phyloP scores from a whole-genome alignment of 805 yeast species.

The Teunomyces tritomae region DNA sequence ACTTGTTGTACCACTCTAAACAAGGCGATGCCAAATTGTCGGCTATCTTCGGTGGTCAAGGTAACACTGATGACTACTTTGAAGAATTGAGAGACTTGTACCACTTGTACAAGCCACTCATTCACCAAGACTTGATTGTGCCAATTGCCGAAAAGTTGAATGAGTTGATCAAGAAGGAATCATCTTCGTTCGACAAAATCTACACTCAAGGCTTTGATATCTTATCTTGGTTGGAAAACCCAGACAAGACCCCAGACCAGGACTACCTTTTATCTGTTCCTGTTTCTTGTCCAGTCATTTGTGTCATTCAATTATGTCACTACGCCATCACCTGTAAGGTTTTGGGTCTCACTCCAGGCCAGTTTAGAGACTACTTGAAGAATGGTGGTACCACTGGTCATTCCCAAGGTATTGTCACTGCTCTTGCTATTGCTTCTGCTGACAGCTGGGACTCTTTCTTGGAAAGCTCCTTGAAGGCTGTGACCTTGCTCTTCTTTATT shows the following conservation, averaged over 20 bases:
- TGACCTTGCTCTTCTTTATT: constrained; percentile 83
- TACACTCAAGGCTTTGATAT: constrained; percentile 93
- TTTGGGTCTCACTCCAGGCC: constrained; percentile 87
- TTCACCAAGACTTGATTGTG: constrained; percentile 62
- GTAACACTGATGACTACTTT: constrained; percentile 95
- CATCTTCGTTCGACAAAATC: constrained; percentile 57
- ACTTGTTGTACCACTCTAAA: constrained; percentile 63
- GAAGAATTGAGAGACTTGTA: constrained; percentile 90
- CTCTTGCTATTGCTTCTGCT: constrained; percentile 81
- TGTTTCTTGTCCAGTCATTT: constrained; percentile 94
- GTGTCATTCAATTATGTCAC: constrained; percentile 93
- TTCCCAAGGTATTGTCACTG: constrained; percentile 89
- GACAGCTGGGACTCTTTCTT: constrained; percentile 84
- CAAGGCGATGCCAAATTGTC: constrained; percentile 58
- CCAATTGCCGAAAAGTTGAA: constrained; percentile 69
- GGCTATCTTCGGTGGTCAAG: constrained; percentile 98
- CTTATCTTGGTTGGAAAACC: constrained; percentile 79
- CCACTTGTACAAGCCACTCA: constrained; percentile 70
- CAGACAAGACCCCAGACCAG: constrained; percentile 83
- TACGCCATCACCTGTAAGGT: constrained; percentile 83
- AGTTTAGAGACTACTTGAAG: constrained; percentile 59
- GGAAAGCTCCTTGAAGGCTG: constrained; percentile 69
- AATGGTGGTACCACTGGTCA: constrained; percentile 75
- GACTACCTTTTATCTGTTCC: constrained; percentile 90
- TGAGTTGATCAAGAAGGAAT: constrained; percentile 66